Evolutionary conservation across 2,329 filamentous ascomycete species (phyloP), one percentile per base, ranked within the genome.

Genomic region (Boeremia exigua): DNA sequence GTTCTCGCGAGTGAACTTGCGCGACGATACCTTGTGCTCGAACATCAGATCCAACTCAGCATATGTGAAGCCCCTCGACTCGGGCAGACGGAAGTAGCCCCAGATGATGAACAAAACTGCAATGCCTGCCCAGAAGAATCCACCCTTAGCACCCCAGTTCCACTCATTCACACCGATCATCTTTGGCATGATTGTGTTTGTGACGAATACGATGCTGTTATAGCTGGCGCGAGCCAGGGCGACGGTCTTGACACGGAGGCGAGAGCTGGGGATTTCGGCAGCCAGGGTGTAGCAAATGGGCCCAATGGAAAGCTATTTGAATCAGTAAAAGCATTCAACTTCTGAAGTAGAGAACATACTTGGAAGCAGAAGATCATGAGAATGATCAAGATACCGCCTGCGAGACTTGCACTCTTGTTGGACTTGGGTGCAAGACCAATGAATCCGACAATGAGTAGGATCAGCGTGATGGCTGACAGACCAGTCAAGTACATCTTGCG

Each of bases 201-300:
- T 66, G 28, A 63, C 47, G 37, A 67, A 66, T 1, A 63, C 61
- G 27, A 65, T 63, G 10, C 56, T 63, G 53, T 67, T 66, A 54
- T 66, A 67, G 28, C 59, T 62, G 36, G 61, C 63, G 15, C 92
- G 88, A 1, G 89, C 91, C 2, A 96, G 83, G 1, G 93, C 91
- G 38, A 96, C 88, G 0, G 92, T 96, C 81, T 96, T 96, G 77
- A 94, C 91, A 70, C 92, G 89, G 27, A 96, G 82, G 6, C 92
- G 85, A 10, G 90, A 85, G 0, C 91, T 91, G 0, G 91, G 91
- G 17, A 96, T 77, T 72, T 96, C 92, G 1, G 89, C 85, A 2
- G 96, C 91, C 6, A 96, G 83, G 0, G 91, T 93, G 77, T 95
- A 96, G 74, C 89, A 91, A 9, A 96, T 90, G 0, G 92, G 94